phyloP scores from a whole-genome alignment of 345 rosid genomes.

The sweet orange (Citrus sinensis) region DNA sequence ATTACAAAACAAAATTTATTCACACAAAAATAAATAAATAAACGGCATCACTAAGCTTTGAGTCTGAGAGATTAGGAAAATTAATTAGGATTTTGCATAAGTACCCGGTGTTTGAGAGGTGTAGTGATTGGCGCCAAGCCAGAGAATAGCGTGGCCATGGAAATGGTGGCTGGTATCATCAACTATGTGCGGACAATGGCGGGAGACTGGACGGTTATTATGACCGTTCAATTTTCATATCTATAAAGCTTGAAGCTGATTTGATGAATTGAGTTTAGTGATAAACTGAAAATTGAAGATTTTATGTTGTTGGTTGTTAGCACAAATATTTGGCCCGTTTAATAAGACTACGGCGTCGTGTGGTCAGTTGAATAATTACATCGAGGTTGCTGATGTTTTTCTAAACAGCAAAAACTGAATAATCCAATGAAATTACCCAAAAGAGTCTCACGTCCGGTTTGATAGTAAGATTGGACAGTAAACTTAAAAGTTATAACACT shows the following conservation, averaged over 20 bases:
- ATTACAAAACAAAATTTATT: not conserved
- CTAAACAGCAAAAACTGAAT: too few species aligned
- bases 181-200: not conserved
- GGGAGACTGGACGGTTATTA: conserved; percentile 15
- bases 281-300: too few species aligned
- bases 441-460: too few species aligned
- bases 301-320: not conserved
- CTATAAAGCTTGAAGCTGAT: conserved; percentile 5
- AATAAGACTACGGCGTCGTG: too few species aligned
- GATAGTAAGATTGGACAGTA: too few species aligned
- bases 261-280: not conserved
- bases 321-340: not conserved
- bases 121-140: not conserved
- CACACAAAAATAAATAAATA: not conserved
- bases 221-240: conserved; percentile 34
- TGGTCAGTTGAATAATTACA: too few species aligned
- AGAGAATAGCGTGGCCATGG: conserved; percentile 29
- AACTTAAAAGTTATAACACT: rapidly evolving
- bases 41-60: not conserved
- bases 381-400: too few species aligned
- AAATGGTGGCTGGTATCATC: not conserved
- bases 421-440: too few species aligned
- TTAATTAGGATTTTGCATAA: conserved; percentile 7
- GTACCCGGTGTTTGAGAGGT: conserved; percentile 9
- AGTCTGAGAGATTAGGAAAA: not conserved